phyloP scores from a whole-genome alignment of 345 rosid species.

The Linum tenue region DNA sequence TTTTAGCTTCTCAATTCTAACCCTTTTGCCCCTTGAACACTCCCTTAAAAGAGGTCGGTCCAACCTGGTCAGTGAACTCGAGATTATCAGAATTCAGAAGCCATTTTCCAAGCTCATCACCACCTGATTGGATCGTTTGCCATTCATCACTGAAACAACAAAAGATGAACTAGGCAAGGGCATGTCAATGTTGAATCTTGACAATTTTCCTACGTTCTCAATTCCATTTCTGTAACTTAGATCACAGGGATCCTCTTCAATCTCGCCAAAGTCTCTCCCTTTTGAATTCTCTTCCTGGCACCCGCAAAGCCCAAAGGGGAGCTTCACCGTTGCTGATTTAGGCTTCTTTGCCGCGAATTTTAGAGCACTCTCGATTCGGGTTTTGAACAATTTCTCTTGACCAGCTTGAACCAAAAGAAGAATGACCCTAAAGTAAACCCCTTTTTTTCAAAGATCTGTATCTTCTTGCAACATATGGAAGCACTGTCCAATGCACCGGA shows the following conservation, averaged over 20 bases:
- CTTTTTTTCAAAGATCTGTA: constrained; percentile 89
- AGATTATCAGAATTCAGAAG: constrained; percentile 64
- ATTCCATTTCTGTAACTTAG: constrained; percentile 38
- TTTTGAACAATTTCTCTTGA: constrained; percentile 48
- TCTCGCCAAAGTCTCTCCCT: constrained; percentile 52
- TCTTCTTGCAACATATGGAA: constrained; percentile 73
- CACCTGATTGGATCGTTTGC: constrained; percentile 75
- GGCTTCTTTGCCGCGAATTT: constrained; percentile 63
- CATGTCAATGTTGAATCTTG: constrained; percentile 55
- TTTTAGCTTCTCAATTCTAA: constrained; percentile 84
- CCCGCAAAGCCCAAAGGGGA: constrained; percentile 90
- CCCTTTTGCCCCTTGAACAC: constrained; percentile 61
- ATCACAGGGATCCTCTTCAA: constrained; percentile 57
- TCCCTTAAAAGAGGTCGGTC: constrained; percentile 62
- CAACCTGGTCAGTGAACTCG: constrained; percentile 69
- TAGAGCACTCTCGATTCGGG: constrained; percentile 60
- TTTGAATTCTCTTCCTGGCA: constrained; percentile 77
- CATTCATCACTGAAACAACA: constrained; percentile 75
- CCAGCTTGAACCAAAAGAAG: constrained; percentile 54
- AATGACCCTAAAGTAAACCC: constrained; percentile 71
- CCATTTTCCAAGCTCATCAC: constrained; percentile 66
- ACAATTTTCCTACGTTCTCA: constrained; percentile 30
- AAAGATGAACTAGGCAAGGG: constrained; percentile 75
- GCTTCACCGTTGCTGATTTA: constrained; percentile 59
- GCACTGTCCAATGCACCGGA: constrained; percentile 69